phyloP scores from a whole-genome alignment of 371 early-diverging fungal species.

The Mucor saturninus region DNA sequence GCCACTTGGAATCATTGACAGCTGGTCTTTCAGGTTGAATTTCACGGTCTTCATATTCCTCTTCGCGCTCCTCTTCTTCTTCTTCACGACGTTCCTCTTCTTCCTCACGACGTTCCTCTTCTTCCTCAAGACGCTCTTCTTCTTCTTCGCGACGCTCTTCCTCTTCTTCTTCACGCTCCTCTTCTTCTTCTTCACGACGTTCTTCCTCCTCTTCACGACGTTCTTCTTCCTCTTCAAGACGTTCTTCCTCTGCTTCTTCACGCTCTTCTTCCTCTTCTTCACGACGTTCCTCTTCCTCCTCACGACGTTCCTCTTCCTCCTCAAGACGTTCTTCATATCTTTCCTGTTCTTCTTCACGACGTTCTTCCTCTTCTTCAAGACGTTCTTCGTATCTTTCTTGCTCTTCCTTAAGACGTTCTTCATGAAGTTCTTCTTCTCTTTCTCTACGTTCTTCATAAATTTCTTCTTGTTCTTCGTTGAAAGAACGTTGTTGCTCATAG shows the following conservation, averaged over 20 bases:
- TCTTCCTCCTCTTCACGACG: not conserved
- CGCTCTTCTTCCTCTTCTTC: constrained; percentile 1
- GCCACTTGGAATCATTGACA: constrained; percentile 19
- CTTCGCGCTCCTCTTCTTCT: constrained; percentile 2
- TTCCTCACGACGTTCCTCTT: constrained; percentile 6
- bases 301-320: not conserved
- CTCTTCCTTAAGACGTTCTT: not conserved
- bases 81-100: constrained; percentile 23
- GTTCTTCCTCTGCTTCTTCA: not conserved
- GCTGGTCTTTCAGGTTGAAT: not conserved
- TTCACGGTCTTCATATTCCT: not conserved
- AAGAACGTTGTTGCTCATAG: not conserved
- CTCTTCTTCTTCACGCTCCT: constrained; percentile 3
- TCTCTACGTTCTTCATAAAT: not conserved
- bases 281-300: not conserved
- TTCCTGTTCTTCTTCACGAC: not conserved
- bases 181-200: not conserved
- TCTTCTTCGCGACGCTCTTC: not conserved
- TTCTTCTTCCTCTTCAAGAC: not conserved
- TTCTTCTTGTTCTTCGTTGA: not conserved
- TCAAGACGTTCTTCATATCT: not conserved
- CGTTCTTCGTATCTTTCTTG: not conserved
- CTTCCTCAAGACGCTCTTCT: constrained; percentile 1
- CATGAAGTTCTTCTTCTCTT: constrained; percentile 5
- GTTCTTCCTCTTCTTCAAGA: constrained; percentile 4